These are phyloP conservation scores for Plasmodium yoelii DNA, from an alignment of 169 alveolate species.

Conservation along the genomic window DNA sequence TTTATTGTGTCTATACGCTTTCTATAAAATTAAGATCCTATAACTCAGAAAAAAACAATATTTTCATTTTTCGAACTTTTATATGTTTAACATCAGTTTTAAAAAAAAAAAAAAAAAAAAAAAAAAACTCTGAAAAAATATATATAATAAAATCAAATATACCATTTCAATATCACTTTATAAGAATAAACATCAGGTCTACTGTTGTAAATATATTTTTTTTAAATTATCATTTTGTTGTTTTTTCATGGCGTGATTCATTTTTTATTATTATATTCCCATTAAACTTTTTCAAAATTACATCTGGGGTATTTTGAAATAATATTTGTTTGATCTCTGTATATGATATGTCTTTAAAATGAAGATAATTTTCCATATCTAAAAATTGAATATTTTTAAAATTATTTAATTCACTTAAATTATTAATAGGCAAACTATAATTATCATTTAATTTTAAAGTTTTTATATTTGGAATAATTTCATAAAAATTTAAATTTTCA, in stretches of 20 bases:
- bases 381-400: constrained; percentile 13
- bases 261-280: constrained; percentile 17
- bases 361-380: constrained; percentile 48
- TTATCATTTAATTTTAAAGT: constrained; percentile 43
- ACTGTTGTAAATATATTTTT: not conserved
- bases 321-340: constrained; percentile 37
- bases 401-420: constrained; percentile 23
- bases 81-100: too few relatives aligned
- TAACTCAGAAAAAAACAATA: too few relatives aligned
- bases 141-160: too few relatives aligned
- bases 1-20: too few relatives aligned
- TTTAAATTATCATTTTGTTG: not conserved
- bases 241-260: not conserved
- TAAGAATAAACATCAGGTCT: too few relatives aligned
- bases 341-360: constrained; percentile 49
- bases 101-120: too few relatives aligned
- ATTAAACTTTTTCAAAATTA: constrained; percentile 29
- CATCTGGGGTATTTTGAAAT: constrained; percentile 26
- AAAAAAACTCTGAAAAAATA: too few relatives aligned
- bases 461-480: constrained; percentile 21
- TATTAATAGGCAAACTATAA: constrained; percentile 23
- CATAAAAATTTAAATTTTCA: constrained; percentile 38
- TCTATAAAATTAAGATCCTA: too few relatives aligned
- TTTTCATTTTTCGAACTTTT: too few relatives aligned
- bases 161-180: too few relatives aligned